Base-by-base conservation (phyloP, 1,284 basidiomycete genomes). In the Pterulicium gracile region DNA sequence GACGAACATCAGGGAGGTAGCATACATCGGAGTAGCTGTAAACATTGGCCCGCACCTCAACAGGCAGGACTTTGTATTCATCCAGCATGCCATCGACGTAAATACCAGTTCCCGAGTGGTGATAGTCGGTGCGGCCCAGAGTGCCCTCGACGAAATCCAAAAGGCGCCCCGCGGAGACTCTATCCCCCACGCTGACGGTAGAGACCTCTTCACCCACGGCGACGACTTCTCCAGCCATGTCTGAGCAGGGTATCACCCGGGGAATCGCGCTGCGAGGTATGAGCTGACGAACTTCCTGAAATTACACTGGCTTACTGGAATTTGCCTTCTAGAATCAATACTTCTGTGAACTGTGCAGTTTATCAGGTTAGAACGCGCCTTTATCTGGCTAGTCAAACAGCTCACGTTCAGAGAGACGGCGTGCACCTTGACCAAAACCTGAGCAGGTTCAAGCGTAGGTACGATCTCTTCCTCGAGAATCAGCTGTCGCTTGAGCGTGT, bases 261-360 rank as follows among this genome's bases (percentile, higher is more conserved):
- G 36, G 36, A 17, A 39, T 39, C 15, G 36, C 36, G 5, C 36
- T 39, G 36, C n/a, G n/a, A n/a, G n/a, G n/a, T n/a, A n/a, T n/a
- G n/a, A n/a, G n/a, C n/a, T n/a, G n/a, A n/a, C n/a, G n/a, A n/a
- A n/a, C n/a, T n/a, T n/a, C n/a, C n/a, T n/a, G n/a, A n/a, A n/a
- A n/a, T n/a, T n/a, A n/a, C n/a, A n/a, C n/a, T n/a, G 15, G 19
- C 36, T 5, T 18, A 39, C 36, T 13, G 36, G 36, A 39, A 39
- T 7, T 13, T 15, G 7, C 36, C 36, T 4, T 39, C 36, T 15
- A 39, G 15, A 17, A 39, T 18, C 7, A 39, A 18, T 5, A 39
- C 7, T 39, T 39, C 36, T 17, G 36, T 39, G 36, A 10, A 39
- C 36, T 39, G 36, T 18, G 19, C 7, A 32, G 27, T 32, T n/a